Base-by-base conservation (phyloP, 345 rosid species). In the Bruguiera gymnorhiza region DNA sequence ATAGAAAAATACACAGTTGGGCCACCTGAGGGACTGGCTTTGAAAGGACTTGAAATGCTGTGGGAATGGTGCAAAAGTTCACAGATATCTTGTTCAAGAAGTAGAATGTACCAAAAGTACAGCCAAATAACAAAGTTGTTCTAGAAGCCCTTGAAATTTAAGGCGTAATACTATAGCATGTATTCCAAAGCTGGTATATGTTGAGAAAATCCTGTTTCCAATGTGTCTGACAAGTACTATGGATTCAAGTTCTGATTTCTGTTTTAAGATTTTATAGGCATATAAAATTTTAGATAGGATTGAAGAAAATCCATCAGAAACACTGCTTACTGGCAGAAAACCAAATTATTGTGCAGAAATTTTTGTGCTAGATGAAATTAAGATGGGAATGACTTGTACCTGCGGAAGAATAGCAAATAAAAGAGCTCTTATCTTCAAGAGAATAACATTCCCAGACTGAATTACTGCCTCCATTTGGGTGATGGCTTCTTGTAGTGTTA, bases 391-490 rank as follows among this genome's bases (percentile, higher is more conserved):
- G 63, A 32, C 60, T 63, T 67, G 58, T 81, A 93, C 98, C 92
- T 83, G 93, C 29, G 98, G 97, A 66, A 89, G 78, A 46, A 86
- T 73, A 54, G 95, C 96, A 72, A 94, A 86, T 32, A 88, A 60
- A 64, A 94, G 84, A 65, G 98, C 98, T 84, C 98, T 83, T 65
- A 91, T 81, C 83, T 94, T 91, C 79, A 94, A 88, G 64, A 91
- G 97, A 75, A 78, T 73, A 72, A 94, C 76, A 70, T 94, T 94
- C 51, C 83, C 91, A 8, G 84, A 69, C 79, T 89, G 95, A 80
- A 94, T 88, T 62, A 94, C 71, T 69, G 89, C 81, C 82, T 91
- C 96, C 23, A 81, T 67, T 60, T 88, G 92, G 64, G 86, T 71
- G 46, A 91, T 73, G 69, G 86, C 90, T 62, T 94, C 97, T 77